Percentiles rank a stretch among this genome's conserved stretches.
These are phyloP conservation scores for Pyricularia pennisetigena DNA, from an alignment of 2,329 filamentous ascomycete genomes.

Conservation along the genomic window DNA sequence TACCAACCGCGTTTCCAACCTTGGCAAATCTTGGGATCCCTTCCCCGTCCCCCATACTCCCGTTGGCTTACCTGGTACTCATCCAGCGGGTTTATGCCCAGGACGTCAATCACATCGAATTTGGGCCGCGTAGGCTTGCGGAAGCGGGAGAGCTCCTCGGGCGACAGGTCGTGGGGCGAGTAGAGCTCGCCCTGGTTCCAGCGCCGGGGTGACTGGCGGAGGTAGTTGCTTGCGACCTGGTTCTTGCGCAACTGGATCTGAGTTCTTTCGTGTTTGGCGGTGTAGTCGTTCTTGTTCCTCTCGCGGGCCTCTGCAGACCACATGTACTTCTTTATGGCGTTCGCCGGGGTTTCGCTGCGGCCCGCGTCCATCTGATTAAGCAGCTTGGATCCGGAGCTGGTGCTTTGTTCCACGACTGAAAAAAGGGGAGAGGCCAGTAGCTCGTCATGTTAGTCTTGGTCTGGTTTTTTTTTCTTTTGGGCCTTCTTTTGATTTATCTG, in stretches of 20 bases:
- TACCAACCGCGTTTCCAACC: background rate
- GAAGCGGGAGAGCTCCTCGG: slow-evolving; percentile 75
- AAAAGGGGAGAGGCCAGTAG: too few species aligned
- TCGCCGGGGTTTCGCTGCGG: slow-evolving; percentile 1
- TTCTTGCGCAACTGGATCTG: slow-evolving; percentile 26
- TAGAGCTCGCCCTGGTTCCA: slow-evolving; percentile 81
- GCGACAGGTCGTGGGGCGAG: slow-evolving; percentile 75
- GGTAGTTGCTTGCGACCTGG: slow-evolving; percentile 35
- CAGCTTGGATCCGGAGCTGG: background rate
- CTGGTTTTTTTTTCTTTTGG: background rate
- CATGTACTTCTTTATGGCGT: slow-evolving; percentile 9
- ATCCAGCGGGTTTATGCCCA: slow-evolving; percentile 71
- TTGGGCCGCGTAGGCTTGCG: slow-evolving; percentile 42
- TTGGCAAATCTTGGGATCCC: background rate
- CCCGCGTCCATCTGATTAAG: background rate
- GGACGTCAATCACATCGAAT: slow-evolving; percentile 66
- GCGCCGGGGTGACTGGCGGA: slow-evolving; percentile 55
- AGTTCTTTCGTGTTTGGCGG: slow-evolving; percentile 15
- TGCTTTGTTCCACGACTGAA: background rate
- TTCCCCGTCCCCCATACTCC: background rate
- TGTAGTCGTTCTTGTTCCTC: background rate
- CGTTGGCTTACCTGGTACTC: slow-evolving; percentile 75
- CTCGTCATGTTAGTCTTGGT: background rate
- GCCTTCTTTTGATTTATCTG: background rate
- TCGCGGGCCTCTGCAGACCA: slow-evolving; percentile 7